Conservation (phyloP, 352 stramenopile genomes). For the Globisporangium spiculum region DNA sequence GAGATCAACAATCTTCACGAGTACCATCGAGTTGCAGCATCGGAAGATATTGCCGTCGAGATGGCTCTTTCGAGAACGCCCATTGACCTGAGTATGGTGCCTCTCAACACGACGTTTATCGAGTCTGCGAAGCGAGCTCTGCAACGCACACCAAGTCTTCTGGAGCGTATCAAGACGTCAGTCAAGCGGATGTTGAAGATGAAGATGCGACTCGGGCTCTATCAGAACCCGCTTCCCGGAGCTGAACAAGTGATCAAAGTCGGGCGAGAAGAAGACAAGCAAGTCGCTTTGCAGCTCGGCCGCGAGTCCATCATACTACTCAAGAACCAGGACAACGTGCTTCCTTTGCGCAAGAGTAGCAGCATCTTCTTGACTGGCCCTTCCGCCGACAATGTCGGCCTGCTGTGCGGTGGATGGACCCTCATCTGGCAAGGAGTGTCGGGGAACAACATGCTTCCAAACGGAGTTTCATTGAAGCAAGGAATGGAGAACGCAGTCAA, state of each 20-base stretch:
- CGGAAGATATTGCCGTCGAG: slow-evolving; percentile 53
- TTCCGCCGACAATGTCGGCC: slow-evolving; percentile 60
- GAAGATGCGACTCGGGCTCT: slow-evolving; percentile 73
- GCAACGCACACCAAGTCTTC: slow-evolving; percentile 28
- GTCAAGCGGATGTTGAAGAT: slow-evolving; percentile 62
- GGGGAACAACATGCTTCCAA: slow-evolving; percentile 55
- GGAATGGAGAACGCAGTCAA: slow-evolving; percentile 41
- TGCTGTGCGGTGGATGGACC: slow-evolving; percentile 80
- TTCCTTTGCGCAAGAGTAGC: slow-evolving; percentile 41
- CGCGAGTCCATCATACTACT: slow-evolving; percentile 84
- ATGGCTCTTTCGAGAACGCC: slow-evolving; percentile 70
- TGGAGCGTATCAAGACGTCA: slow-evolving; percentile 54
- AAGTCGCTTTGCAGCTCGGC: slow-evolving; percentile 60
- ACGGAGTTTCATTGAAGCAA: slow-evolving; percentile 61
- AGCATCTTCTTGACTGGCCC: slow-evolving; percentile 70
- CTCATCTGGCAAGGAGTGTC: slow-evolving; percentile 85
- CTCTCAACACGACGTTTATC: slow-evolving; percentile 48
- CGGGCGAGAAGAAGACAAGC: slow-evolving; percentile 45
- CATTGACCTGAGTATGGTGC: slow-evolving; percentile 93
- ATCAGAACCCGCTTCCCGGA: slow-evolving; percentile 59
- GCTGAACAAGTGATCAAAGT: slow-evolving; percentile 40
- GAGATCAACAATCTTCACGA: slow-evolving; percentile 90
- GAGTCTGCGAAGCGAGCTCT: slow-evolving; percentile 41
- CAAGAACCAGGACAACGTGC: slow-evolving; percentile 64
- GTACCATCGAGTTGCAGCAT: slow-evolving; percentile 54